Evolutionary conservation across 2,329 filamentous ascomycete species (phyloP), one percentile per base, ranked within the genome.

Genomic region (Neospermospora avenae): DNA sequence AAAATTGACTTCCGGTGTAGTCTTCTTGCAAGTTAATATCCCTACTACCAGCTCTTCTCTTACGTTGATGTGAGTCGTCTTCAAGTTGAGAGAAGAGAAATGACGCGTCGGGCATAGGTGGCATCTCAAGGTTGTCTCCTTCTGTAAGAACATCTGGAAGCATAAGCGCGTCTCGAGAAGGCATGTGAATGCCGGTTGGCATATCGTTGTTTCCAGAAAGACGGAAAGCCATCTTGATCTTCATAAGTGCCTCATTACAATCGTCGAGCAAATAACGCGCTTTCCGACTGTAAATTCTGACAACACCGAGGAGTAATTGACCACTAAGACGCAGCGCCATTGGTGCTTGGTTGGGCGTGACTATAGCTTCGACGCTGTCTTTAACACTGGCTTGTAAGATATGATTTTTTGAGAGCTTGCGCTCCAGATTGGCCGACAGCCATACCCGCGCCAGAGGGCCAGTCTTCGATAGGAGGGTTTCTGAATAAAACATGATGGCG

Each of bases 191-290:
- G 70, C 89, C 91, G 54, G 86, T 83, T n/a, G 93, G 91, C 69
- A 98, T 84, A 75, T 99, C 95, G 73, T 98, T 96, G 77, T 97
- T 97, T 66, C 93, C 93, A 51, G 86, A 90, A 20, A 93, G 91
- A 62, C 93, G 90, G 78, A 98, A 99, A 44, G 95, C 93, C 92
- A 98, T 96, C 74, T 98, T 97, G 71, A 99, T 97, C 79, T 97
- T 98, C 81, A 96, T 88, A 67, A 99, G 80, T 41, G 93, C 93
- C 77, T 99, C 95, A 71, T 96, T 97, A 77, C 95, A 99, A 74
- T 99, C 95, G 72, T 99, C 95, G 51, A 98, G 81, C 54, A 99
- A 80, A 76, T 99, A 99, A 70, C 93, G 89, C 72, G 95, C 93
- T 78, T 99, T 99, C 72, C 95, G 85, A 76, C 93, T 96, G 77